Evolutionary conservation across 2,329 filamentous ascomycete species (phyloP).

Genomic region (Alternaria sp.): DNA sequence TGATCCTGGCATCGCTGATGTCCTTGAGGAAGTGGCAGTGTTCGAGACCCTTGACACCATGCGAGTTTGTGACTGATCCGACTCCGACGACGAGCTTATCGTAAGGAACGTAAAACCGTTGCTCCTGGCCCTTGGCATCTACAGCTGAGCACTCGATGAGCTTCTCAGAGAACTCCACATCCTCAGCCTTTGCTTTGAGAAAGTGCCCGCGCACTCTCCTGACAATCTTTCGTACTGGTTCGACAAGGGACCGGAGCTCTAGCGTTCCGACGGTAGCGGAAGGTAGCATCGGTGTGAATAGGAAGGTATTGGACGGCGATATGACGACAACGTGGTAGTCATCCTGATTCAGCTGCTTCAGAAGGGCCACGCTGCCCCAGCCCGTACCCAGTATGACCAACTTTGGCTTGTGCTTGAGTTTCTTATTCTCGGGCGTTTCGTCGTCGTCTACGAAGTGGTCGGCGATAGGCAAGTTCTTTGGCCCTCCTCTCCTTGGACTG

Average conservation of each 20-base stretch:
- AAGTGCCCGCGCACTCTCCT: slow-evolving; percentile 83
- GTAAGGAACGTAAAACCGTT: slow-evolving; percentile 91
- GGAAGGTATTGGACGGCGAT: slow-evolving; percentile 93
- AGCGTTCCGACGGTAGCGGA: slow-evolving; percentile 96
- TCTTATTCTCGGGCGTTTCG: slow-evolving; percentile 72
- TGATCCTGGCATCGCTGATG: slow-evolving; percentile 87
- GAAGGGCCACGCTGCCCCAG: slow-evolving; percentile 89
- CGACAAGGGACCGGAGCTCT: slow-evolving; percentile 87
- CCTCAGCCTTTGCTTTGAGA: slow-evolving; percentile 82
- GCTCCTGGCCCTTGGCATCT: slow-evolving; percentile 73
- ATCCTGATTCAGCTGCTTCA: slow-evolving; percentile 88
- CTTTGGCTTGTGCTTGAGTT: slow-evolving; percentile 85
- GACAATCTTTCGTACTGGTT: slow-evolving; percentile 88
- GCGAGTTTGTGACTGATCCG: slow-evolving; percentile 89
- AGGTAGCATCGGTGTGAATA: slow-evolving; percentile 97
- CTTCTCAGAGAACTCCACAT: slow-evolving; percentile 90
- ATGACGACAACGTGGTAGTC: slow-evolving; percentile 97
- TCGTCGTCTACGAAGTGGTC: slow-evolving; percentile 89
- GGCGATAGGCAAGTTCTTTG: slow-evolving; percentile 92
- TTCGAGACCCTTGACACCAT: slow-evolving; percentile 93
- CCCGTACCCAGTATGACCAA: slow-evolving; percentile 92
- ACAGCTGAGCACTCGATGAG: slow-evolving; percentile 83
- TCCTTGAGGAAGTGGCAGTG: slow-evolving; percentile 96
- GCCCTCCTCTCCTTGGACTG: slow-evolving; percentile 80
- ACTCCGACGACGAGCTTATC: slow-evolving; percentile 95